A percentile compares a stretch with the other conserved stretches of the same genome.
phyloP scores from a whole-genome alignment of 768 basidiomycete species.

The Trametes punicea region DNA sequence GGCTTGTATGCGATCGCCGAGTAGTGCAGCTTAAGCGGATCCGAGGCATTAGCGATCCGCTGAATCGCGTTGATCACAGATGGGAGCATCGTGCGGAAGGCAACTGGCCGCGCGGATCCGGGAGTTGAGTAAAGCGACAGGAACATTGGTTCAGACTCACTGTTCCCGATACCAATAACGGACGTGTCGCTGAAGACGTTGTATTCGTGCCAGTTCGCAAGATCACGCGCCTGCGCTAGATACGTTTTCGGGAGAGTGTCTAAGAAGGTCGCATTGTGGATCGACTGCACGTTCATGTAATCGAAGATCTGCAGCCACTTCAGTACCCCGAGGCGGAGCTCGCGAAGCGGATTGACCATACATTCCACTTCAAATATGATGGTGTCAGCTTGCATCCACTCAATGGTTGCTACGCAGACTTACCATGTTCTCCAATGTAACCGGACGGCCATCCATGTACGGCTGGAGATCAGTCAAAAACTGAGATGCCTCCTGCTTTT shows the following conservation, averaged over 20 bases:
- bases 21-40: constrained; percentile 56
- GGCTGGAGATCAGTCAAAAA: constrained; percentile 50
- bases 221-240: constrained; percentile 51
- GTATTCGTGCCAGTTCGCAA: constrained; percentile 75
- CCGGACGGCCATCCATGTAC: constrained; percentile 52
- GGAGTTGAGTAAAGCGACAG: no score
- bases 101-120: constrained; percentile 42
- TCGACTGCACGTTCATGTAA: constrained; percentile 69
- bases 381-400: constrained; percentile 9
- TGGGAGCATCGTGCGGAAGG: constrained; percentile 61
- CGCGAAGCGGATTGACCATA: constrained; percentile 22
- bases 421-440: constrained; percentile 58
- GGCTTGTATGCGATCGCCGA: constrained; percentile 73
- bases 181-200: constrained; percentile 55
- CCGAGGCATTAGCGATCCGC: constrained; percentile 45
- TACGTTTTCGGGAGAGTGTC: constrained; percentile 43
- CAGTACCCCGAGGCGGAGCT: neutral
- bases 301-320: constrained; percentile 51
- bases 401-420: constrained; percentile 13
- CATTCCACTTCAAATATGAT: constrained; percentile 40
- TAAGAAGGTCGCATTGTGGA: constrained; percentile 60
- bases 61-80: constrained; percentile 53
- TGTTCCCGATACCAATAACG: constrained; percentile 51
- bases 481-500: constrained; percentile 42
- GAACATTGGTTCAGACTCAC: neutral